Percentiles rank a stretch among this genome's conserved stretches.
Evolutionary conservation across 179 eudicot species (phyloP).

Genomic region (Carnegiea gigantea): DNA sequence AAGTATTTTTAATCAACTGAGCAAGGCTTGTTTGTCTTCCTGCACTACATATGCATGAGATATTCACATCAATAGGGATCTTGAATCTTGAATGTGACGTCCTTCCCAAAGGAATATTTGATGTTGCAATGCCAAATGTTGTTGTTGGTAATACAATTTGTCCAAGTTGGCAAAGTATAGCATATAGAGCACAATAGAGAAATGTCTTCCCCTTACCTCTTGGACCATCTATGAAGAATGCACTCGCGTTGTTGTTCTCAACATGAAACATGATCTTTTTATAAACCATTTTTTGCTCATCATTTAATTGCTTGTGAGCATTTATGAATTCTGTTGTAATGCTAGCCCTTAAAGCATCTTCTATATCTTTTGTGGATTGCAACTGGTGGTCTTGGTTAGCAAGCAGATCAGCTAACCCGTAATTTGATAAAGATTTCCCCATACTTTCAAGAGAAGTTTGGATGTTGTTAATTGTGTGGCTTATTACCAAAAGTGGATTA

Average conservation of each 20-base stretch:
- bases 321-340: not conserved
- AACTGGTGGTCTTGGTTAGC: too few species aligned
- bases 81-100: constrained; percentile 31
- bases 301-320: not conserved
- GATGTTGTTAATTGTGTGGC: not conserved
- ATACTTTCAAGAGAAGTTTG: not conserved
- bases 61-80: not conserved
- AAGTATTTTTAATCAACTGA: not conserved
- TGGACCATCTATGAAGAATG: constrained; percentile 4
- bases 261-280: not conserved
- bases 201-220: constrained; percentile 7
- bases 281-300: not conserved
- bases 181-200: not conserved
- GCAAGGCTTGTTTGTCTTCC: constrained; percentile 14
- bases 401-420: not conserved
- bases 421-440: not conserved
- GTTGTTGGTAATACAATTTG: constrained; percentile 1
- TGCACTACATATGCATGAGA: not conserved
- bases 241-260: not conserved
- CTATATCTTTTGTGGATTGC: too few species aligned
- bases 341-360: not conserved
- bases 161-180: not conserved
- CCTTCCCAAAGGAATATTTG: constrained; percentile 10
- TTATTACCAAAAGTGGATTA: too few species aligned
- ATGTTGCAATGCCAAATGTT: constrained; percentile 29